A percentile compares a stretch with the other conserved stretches of the same genome.
Evolutionary conservation across 345 rosid species (phyloP).

Genomic region (Gossypium thurberi): DNA sequence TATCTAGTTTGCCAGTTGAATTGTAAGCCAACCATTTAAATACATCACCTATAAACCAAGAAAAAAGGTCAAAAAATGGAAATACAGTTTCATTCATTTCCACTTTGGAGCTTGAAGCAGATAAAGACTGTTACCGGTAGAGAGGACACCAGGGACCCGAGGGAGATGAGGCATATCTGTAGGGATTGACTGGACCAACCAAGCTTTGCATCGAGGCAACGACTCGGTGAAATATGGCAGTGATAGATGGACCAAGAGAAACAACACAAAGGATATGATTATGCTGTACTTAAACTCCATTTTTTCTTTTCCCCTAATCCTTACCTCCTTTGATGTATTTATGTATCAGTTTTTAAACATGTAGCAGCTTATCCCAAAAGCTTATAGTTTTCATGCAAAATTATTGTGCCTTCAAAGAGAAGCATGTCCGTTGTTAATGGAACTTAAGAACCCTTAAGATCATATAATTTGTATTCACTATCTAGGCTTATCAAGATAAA

Average conservation of each 20-base stretch:
- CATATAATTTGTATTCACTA: neutral
- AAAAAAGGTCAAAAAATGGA: slow-evolving; percentile 2
- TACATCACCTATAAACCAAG: slow-evolving; percentile 49
- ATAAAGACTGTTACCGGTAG: slow-evolving; percentile 43
- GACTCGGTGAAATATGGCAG: slow-evolving; percentile 23
- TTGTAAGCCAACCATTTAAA: slow-evolving; percentile 74
- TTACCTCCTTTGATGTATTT: neutral
- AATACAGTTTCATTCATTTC: neutral
- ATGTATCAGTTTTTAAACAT: neutral
- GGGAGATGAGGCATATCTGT: slow-evolving; percentile 78
- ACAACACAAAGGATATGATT: slow-evolving; percentile 7
- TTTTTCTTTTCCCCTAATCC: neutral
- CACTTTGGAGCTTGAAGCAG: neutral
- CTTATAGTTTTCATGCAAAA: neutral
- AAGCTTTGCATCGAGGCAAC: slow-evolving; percentile 54
- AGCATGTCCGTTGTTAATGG: neutral
- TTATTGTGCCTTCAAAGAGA: slow-evolving; percentile 1
- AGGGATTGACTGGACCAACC: slow-evolving; percentile 94
- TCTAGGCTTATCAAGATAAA: neutral
- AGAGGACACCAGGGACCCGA: slow-evolving; percentile 62
- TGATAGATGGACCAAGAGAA: slow-evolving; percentile 25
- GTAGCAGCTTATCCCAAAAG: neutral
- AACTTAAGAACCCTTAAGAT: neutral
- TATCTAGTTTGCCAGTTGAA: slow-evolving; percentile 52
- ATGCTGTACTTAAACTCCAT: slow-evolving; percentile 2